Conservation (phyloP, 208 protist genomes). For the Crithidia brevicula region DNA sequence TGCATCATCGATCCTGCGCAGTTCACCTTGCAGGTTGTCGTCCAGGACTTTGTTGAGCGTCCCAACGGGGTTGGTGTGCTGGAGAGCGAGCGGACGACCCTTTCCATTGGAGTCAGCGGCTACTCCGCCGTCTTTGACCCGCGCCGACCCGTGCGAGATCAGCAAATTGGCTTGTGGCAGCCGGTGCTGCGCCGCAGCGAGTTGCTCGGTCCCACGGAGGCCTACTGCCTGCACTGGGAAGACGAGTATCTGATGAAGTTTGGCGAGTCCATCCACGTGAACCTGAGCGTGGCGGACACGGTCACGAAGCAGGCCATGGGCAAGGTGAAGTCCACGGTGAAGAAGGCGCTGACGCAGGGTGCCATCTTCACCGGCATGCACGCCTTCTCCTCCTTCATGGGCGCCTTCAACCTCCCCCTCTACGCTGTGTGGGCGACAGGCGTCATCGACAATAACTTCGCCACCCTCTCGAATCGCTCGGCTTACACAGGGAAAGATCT, state of each 20-base stretch:
- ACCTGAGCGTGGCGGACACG: slow-evolving; percentile 52
- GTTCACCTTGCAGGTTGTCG: slow-evolving; percentile 45
- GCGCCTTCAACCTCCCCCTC: slow-evolving; percentile 69
- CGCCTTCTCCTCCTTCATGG: slow-evolving; percentile 70
- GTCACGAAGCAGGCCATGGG: slow-evolving; percentile 40
- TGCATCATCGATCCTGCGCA: slow-evolving; percentile 34
- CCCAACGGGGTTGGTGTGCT: background rate
- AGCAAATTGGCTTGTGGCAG: slow-evolving; percentile 84
- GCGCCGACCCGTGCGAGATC: slow-evolving; percentile 67
- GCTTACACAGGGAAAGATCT: slow-evolving; percentile 80
- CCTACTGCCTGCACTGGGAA: slow-evolving; percentile 83
- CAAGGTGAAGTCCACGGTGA: slow-evolving; percentile 45
- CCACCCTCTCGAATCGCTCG: slow-evolving; percentile 71
- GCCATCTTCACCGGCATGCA: slow-evolving; percentile 70
- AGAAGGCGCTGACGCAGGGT: slow-evolving; percentile 57
- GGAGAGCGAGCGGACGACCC: slow-evolving; percentile 37
- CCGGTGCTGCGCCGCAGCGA: slow-evolving; percentile 39
- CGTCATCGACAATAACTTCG: slow-evolving; percentile 89
- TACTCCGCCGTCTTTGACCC: slow-evolving; percentile 79
- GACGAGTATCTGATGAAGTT: slow-evolving; percentile 72
- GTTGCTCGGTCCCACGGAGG: slow-evolving; percentile 55
- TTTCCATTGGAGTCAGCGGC: slow-evolving; percentile 77
- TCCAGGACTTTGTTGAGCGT: slow-evolving; percentile 61
- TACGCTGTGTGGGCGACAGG: slow-evolving; percentile 79
- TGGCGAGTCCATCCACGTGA: slow-evolving; percentile 63